A percentile compares a stretch with the other conserved stretches of the same genome.
phyloP scores from a whole-genome alignment of 257 asterid genomes.

The Echites panduratus region DNA sequence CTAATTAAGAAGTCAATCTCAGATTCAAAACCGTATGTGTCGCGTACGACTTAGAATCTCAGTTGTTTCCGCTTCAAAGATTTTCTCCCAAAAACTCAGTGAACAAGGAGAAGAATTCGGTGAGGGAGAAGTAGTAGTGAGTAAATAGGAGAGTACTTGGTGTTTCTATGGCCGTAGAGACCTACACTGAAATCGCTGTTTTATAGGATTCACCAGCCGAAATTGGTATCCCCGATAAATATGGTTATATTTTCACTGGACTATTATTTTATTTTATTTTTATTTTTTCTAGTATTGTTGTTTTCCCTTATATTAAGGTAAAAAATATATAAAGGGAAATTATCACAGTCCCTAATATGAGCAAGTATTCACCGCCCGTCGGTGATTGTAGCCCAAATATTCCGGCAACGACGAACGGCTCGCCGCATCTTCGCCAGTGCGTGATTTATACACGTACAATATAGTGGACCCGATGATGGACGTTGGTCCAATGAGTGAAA shows the following conservation, averaged over 20 bases:
- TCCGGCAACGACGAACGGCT: conserved; percentile 41
- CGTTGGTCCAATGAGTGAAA: conserved; percentile 60
- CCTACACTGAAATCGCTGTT: conserved; percentile 31
- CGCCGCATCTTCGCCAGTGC: conserved; percentile 33
- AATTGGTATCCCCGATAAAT: conserved; percentile 23
- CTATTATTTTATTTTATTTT: conserved; percentile 6
- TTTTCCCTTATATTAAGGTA: not conserved
- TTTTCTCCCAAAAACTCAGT: not conserved
- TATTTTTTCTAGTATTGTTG: not conserved
- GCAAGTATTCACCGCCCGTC: conserved; percentile 13
- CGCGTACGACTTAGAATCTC: not conserved
- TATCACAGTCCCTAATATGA: not conserved
- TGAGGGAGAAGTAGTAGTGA: not conserved
- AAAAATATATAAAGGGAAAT: not conserved
- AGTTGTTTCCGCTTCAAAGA: not conserved
- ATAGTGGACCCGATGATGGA: conserved; percentile 22
- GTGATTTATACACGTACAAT: conserved; percentile 32
- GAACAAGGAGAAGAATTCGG: not conserved
- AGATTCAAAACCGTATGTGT: not conserved
- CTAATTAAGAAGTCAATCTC: not conserved
- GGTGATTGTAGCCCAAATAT: conserved; percentile 20
- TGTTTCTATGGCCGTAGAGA: conserved; percentile 21
- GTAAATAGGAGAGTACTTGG: conserved; percentile 15
- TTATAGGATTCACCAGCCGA: conserved; percentile 54
- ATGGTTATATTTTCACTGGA: not conserved